A percentile compares a stretch with the other conserved stretches of the same genome.
phyloP scores from a whole-genome alignment of 208 protist species.

The Wallacemonas rigidus region DNA sequence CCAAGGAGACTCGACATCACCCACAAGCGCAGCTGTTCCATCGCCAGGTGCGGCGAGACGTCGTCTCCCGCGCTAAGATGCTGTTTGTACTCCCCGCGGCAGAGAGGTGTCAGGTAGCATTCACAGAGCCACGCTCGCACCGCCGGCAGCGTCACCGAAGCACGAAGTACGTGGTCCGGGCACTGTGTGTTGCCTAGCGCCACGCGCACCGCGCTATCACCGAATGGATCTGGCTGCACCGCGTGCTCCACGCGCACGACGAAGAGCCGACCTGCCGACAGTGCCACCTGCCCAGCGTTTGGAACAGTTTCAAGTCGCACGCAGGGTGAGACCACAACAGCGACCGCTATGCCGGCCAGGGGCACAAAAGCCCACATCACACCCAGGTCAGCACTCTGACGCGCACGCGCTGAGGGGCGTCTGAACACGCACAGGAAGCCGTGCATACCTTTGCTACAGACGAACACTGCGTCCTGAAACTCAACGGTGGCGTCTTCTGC shows the following conservation, averaged over 20 bases:
- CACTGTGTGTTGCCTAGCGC: not conserved
- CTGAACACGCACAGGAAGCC: conserved; percentile 16
- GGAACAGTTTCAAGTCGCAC: no score
- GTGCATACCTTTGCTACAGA: conserved; percentile 1
- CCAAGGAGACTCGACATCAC: not conserved
- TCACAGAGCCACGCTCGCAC: not conserved
- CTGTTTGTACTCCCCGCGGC: not conserved
- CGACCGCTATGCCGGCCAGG: not conserved
- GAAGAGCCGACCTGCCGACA: not conserved
- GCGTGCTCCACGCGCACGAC: not conserved
- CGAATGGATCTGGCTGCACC: not conserved
- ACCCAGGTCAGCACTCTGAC: not conserved
- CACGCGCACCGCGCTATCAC: conserved; percentile 2
- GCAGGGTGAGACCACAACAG: not conserved
- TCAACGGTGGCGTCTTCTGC: no score
- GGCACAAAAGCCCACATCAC: conserved; percentile 3
- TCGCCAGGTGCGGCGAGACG: not conserved
- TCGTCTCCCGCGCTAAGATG: no score
- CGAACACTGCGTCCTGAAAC: conserved; percentile 9
- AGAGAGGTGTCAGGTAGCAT: not conserved
- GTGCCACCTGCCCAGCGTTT: not conserved
- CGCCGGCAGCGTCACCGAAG: not conserved
- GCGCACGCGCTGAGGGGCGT: not conserved
- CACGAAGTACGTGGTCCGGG: not conserved
- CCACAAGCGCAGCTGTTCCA: not conserved